These are phyloP conservation scores for Canariomyces notabilis DNA, from an alignment of 2,329 filamentous ascomycete genomes.

Conservation along the genomic window DNA sequence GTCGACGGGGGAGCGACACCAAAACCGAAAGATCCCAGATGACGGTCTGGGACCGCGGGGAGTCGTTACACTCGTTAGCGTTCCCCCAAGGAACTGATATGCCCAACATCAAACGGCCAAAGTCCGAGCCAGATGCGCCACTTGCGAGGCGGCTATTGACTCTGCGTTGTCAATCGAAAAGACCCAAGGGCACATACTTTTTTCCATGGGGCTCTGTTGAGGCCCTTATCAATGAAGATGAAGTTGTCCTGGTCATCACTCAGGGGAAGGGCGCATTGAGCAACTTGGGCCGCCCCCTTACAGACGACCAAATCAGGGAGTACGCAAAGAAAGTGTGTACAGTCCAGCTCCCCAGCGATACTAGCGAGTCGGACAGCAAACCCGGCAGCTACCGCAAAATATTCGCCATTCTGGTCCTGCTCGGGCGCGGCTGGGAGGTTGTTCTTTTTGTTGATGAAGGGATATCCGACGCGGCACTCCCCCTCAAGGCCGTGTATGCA, in stretches of 20 bases:
- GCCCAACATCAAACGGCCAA: no score
- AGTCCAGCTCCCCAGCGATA: no score
- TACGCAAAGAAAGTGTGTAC: no score
- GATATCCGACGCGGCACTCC: conserved; percentile 9
- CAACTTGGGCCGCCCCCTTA: no score
- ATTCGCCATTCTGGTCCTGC: conserved; percentile 8
- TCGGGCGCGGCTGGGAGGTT: conserved; percentile 1
- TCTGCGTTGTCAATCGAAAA: background rate
- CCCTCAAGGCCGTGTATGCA: background rate
- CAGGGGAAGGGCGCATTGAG: no score
- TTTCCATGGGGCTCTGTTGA: conserved; percentile 4
- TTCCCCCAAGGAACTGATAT: no score
- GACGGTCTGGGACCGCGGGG: conserved; percentile 3
- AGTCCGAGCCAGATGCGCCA: background rate
- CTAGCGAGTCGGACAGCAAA: background rate
- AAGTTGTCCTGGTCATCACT: background rate
- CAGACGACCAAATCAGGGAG: no score
- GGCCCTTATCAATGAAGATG: conserved; percentile 2
- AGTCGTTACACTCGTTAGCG: background rate
- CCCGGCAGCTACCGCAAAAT: conserved; percentile 2
- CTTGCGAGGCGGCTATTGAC: background rate
- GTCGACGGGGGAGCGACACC: background rate
- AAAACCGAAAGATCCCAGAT: background rate
- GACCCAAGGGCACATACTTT: background rate
- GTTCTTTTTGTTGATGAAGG: conserved; percentile 1